Evolutionary conservation across 176 grass and related monocot species (phyloP).

Genomic region (Phoenix dactylifera): DNA sequence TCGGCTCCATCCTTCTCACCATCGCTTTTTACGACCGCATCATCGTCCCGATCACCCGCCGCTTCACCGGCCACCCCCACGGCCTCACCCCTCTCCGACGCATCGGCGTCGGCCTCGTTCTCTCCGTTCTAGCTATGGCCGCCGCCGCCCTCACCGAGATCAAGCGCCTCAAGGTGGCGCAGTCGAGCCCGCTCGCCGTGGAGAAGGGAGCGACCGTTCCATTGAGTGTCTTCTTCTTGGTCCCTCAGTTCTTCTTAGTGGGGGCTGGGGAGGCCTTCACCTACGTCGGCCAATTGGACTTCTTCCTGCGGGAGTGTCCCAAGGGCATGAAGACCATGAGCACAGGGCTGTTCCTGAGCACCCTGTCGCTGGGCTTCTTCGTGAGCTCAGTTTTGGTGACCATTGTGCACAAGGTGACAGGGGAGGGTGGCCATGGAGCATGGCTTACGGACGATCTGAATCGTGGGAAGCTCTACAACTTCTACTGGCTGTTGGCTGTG

Average conservation of each 20-base stretch:
- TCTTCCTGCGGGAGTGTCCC: constrained; percentile 92
- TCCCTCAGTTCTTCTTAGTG: constrained; percentile 82
- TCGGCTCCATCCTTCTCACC: constrained; percentile 77
- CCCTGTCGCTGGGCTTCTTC: constrained; percentile 78
- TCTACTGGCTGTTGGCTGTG: constrained; percentile 82
- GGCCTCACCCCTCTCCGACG: constrained; percentile 84
- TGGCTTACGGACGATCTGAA: constrained; percentile 87
- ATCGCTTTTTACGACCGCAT: constrained; percentile 74
- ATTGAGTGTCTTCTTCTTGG: constrained; percentile 67
- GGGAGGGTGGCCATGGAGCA: constrained; percentile 3
- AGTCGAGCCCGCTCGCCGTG: not conserved
- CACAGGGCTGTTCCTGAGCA: constrained; percentile 89
- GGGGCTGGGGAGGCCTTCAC: constrained; percentile 78
- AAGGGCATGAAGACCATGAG: constrained; percentile 99
- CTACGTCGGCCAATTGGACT: constrained; percentile 96
- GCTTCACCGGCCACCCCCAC: constrained; percentile 48
- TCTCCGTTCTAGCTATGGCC: constrained; percentile 62
- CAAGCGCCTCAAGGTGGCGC: constrained; percentile 34
- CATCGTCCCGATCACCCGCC: constrained; percentile 40
- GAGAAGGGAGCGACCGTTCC: constrained; percentile 3
- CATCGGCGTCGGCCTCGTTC: constrained; percentile 54
- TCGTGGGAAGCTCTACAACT: constrained; percentile 61
- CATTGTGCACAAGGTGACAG: constrained; percentile 52
- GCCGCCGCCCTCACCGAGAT: constrained; percentile 59
- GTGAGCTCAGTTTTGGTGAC: constrained; percentile 74